A percentile compares a stretch with the other conserved stretches of the same genome.
phyloP scores from a whole-genome alignment of 2,329 filamentous ascomycete species.

The Dryadomyces quercivorus region DNA sequence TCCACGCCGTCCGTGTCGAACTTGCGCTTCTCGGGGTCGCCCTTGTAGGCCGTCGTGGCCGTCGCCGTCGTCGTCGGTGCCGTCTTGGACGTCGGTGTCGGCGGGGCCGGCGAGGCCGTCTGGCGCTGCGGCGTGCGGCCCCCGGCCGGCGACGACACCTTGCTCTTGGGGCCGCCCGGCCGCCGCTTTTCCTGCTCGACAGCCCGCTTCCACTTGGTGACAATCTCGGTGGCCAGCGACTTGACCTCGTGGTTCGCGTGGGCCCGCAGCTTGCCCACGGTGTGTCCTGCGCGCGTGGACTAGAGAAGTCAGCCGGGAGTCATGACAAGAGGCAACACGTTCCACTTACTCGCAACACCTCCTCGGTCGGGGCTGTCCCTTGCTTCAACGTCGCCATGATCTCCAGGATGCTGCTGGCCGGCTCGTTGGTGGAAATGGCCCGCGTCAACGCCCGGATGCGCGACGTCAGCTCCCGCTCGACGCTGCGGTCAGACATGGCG shows the following conservation, averaged over 20 bases:
- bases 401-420: constrained; percentile 56
- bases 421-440: constrained; percentile 62
- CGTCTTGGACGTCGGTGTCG: constrained; percentile 29
- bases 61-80: constrained; percentile 32
- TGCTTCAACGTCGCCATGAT: constrained; percentile 70
- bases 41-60: constrained; percentile 41
- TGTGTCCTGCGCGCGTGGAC: constrained; percentile 82
- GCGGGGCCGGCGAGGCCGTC: constrained; percentile 31
- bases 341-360: constrained; percentile 64
- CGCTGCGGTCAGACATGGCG: constrained; percentile 19
- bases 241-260: constrained; percentile 75
- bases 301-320: constrained; percentile 19
- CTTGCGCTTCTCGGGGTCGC: constrained; percentile 66
- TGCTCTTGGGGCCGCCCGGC: constrained; percentile 14
- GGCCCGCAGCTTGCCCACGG: constrained; percentile 67
- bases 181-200: constrained; percentile 53
- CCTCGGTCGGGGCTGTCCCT: constrained; percentile 74
- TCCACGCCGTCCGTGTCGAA: constrained; percentile 74
- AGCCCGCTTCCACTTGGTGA: constrained; percentile 75
- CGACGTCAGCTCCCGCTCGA: constrained; percentile 68
- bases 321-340: background rate
- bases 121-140: constrained; percentile 17
- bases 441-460: constrained; percentile 72
- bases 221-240: constrained; percentile 65
- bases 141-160: constrained; percentile 27